Base-by-base conservation (phyloP, 495 filamentous ascomycete genomes). In the Delitschia confertaspora region DNA sequence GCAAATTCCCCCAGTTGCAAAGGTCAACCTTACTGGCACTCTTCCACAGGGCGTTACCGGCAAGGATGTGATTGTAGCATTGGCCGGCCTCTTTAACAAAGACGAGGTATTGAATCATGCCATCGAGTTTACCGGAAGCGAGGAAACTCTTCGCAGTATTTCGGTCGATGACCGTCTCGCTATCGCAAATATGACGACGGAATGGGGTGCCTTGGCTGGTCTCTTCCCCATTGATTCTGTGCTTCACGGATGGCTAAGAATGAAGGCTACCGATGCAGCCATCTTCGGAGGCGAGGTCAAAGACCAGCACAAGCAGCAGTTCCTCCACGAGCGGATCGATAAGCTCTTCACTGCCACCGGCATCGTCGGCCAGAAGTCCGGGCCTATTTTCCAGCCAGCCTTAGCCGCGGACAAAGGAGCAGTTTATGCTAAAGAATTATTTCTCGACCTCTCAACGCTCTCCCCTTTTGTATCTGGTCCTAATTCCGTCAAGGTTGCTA, bases 181-280 rank as follows among this genome's bases (percentile, higher is more conserved):
- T 0, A 93, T 96, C 57, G 76, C 81, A 31, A 96, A 95, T 64
- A 95, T 96, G 91, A 84, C 88, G 0, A 93, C 83, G 0, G 91
- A 98, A 60, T 96, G 88, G 89, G 87, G 85, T 29, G 89, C 87
- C 0, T 66, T 93, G 8, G 74, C 73, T 20, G 83, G 81, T 13
- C 64, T 88, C 11, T 96, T 95, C 66, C 89, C 88, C 3, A 83
- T 93, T 43, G 88, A 98, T 56, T 45, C 53, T 0, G 69, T 77
- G 0, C 69, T 96, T 18, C 66, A 79, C 51, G 61, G 64, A n/a
- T 96, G 91, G 89, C 60, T 89, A 6, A 70, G 78, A 17, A 69
- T 66, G 53, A 93, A 86, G 66, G 87, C 88, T 13, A 83, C 83
- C 0, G 70, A 69, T 2, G 67, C 79, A 0, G 79, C 79, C 10